phyloP scores from a whole-genome alignment of 75 land plant species.

The Sequoia sempervirens region DNA sequence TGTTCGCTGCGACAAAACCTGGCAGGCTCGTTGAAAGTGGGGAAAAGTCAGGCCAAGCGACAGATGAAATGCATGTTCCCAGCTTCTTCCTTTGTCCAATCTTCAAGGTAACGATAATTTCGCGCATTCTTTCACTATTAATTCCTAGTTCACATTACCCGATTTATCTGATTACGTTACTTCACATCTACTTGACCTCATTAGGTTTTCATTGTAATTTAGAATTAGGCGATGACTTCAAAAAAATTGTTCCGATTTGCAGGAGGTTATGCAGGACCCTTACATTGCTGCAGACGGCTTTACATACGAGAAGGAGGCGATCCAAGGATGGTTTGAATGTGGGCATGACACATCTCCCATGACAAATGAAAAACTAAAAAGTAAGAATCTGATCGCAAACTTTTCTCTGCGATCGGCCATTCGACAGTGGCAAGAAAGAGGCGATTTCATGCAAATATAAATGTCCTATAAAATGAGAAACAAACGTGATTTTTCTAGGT shows the following conservation, averaged over 20 bases:
- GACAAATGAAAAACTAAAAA: constrained; percentile 22
- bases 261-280: constrained; percentile 1
- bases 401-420: constrained; percentile 19
- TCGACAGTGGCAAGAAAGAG: constrained; percentile 11
- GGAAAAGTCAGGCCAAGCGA: constrained; percentile 8
- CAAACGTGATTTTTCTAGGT: too few relatives aligned
- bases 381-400: constrained; percentile 16
- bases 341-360: constrained; percentile 28
- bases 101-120: not conserved
- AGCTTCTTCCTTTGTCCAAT: constrained; percentile 11
- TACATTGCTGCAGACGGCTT: constrained; percentile 14
- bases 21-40: constrained; percentile 16
- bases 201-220: not conserved
- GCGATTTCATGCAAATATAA: not conserved
- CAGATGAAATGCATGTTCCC: not conserved
- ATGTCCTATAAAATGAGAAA: too few relatives aligned
- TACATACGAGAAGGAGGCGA: constrained; percentile 23
- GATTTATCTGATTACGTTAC: too few relatives aligned
- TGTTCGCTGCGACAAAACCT: not conserved
- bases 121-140: not conserved
- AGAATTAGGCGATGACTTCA: not conserved
- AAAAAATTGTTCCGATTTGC: too few relatives aligned
- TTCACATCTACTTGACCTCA: not conserved
- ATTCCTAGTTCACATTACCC: not conserved
- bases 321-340: constrained; percentile 17